A percentile compares a stretch with the other conserved stretches of the same genome.
Evolutionary conservation across 371 early-diverging fungal species (phyloP).

Genomic region (Amoeboaphelidium occidentale): DNA sequence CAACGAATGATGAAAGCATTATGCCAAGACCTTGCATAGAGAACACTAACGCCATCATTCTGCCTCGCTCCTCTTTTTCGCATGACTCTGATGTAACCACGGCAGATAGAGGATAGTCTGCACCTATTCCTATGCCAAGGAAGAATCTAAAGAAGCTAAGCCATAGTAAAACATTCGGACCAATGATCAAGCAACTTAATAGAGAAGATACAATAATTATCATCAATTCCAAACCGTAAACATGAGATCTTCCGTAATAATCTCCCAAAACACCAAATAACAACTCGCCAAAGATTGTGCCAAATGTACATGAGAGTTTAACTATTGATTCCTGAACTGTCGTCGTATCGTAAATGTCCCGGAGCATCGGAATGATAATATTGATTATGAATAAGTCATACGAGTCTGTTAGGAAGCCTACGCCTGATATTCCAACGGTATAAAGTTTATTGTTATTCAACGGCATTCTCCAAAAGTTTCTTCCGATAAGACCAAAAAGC

Average conservation of each 20-base stretch:
- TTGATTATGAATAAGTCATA: constrained; percentile 69
- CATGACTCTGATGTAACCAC: constrained; percentile 72
- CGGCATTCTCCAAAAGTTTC: too few relatives aligned
- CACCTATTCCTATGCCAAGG: constrained; percentile 62
- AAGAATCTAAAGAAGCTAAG: constrained; percentile 57
- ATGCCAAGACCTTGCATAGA: constrained; percentile 81
- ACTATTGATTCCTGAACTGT: constrained; percentile 31
- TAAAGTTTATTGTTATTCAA: too few relatives aligned
- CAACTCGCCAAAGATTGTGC: constrained; percentile 64
- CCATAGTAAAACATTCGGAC: constrained; percentile 49
- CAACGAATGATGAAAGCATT: constrained; percentile 43
- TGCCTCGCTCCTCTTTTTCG: constrained; percentile 40
- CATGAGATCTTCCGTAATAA: constrained; percentile 47
- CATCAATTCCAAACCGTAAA: constrained; percentile 57
- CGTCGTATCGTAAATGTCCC: constrained; percentile 37
- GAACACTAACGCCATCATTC: constrained; percentile 64
- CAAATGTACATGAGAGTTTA: constrained; percentile 53
- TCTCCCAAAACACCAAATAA: constrained; percentile 62
- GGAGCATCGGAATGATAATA: constrained; percentile 49
- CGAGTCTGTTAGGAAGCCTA: constrained; percentile 43
- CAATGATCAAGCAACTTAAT: not conserved
- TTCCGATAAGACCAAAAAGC: too few relatives aligned
- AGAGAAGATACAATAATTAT: constrained; percentile 20
- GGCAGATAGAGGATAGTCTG: constrained; percentile 41
- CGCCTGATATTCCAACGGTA: too few relatives aligned